These are phyloP conservation scores for Metschnikowia orientalis DNA, from an alignment of 805 yeast genomes.

Conservation along the genomic window DNA sequence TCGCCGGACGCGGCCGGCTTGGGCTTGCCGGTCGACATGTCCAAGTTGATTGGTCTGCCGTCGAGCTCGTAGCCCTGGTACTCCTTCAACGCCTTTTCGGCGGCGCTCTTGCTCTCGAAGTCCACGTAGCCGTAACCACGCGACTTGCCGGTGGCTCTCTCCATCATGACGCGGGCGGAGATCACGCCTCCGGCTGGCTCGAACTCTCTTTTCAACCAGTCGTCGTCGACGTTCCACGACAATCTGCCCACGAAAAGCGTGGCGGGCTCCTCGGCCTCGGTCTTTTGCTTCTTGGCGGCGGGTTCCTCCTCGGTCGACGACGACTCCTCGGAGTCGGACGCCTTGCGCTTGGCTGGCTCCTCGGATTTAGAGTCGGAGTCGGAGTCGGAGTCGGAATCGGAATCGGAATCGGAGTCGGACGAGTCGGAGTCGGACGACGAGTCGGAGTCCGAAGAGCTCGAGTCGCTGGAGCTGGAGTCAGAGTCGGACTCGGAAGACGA, in stretches of 20 bases:
- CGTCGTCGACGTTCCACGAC: slow-evolving; percentile 96
- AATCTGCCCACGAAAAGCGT: slow-evolving; percentile 95
- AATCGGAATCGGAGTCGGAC: slow-evolving; percentile 17
- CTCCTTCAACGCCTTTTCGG: slow-evolving; percentile 80
- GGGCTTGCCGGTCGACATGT: slow-evolving; percentile 84
- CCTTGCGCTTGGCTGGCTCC: slow-evolving; percentile 31
- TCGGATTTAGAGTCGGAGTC: slow-evolving; percentile 36
- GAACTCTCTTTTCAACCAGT: slow-evolving; percentile 86
- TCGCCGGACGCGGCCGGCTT: slow-evolving; percentile 55
- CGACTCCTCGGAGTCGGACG: slow-evolving; percentile 15
- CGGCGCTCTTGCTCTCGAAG: slow-evolving; percentile 69
- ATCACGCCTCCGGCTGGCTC: slow-evolving; percentile 76
- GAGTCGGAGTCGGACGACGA: slow-evolving; percentile 26
- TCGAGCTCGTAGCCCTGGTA: slow-evolving; percentile 93
- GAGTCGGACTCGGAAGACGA: slow-evolving; percentile 27
- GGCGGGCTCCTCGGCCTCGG: slow-evolving; percentile 62
- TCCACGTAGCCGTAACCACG: slow-evolving; percentile 98
- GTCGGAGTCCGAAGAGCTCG: slow-evolving; percentile 31
- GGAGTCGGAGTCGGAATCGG: slow-evolving; percentile 13
- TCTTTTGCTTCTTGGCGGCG: slow-evolving; percentile 49
- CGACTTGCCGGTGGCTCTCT: slow-evolving; percentile 87
- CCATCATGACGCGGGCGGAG: slow-evolving; percentile 89
- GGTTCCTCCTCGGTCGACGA: slow-evolving; percentile 25
- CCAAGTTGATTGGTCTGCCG: slow-evolving; percentile 94
- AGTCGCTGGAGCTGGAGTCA: slow-evolving; percentile 31